Evolutionary conservation across 139 green algal species (phyloP), one percentile per base, ranked within the genome.

Genomic region (Pedinophyceae sp.): DNA sequence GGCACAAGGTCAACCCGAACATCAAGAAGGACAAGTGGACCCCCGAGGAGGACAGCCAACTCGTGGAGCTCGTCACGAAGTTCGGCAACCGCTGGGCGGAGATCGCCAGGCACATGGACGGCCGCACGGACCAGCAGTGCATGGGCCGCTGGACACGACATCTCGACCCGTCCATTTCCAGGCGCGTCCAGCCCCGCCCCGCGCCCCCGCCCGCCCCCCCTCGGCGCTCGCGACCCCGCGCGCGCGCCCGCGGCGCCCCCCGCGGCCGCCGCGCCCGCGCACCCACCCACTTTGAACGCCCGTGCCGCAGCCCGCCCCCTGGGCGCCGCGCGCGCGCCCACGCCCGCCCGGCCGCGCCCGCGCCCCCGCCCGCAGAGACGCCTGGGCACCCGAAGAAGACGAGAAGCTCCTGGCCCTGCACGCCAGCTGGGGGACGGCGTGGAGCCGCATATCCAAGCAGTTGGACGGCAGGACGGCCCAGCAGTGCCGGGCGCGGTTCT

Each of bases 81-180:
- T 45, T 78, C 52, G 78, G 80, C 39, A 61, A 64, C 28, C 48
- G 59, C 17, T 93, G 83, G 83, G 83, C 83, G 3, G 69, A 78
- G 23, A 86, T 93, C 20, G 70, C 78, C 2, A 70, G 82, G 16
- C 58, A 72, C 27, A 59, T 80, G 34, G 55, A 65, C n/a, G 77
- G 79, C 0, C 68, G 79, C 29, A 88, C 82, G 28, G 82, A 93
- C 60, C 84, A 93, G 73, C 84, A 93, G 68, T 92, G 84, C 69
- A 89, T 93, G 82, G 84, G 82, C 17, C 67, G 82, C 25, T 92
- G 80, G 80, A 65, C 75, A 25, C 65, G 80, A 2, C 84, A 89
- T 62, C 66, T 93, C 30, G 84, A 93, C 65, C 84, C 84, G 1
- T 61, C 55, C 39, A 85, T 93, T 38, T 55, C 27, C 3, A 67